Conservation (phyloP, 2,329 filamentous ascomycete species). For the Orbilia blumenaviensis region DNA sequence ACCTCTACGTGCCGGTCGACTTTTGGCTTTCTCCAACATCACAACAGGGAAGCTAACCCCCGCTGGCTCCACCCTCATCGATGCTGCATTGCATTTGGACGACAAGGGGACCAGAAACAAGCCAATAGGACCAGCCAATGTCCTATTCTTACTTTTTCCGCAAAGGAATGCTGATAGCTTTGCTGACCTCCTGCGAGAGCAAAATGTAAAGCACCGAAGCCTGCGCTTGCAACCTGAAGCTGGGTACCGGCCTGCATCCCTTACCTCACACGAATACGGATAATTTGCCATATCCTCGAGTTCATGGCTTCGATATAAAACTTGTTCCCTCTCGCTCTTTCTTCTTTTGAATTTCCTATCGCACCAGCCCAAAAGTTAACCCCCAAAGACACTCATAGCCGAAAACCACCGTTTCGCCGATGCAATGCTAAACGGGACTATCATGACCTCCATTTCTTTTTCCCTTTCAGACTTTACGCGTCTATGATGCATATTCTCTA, state of each 20-base stretch:
- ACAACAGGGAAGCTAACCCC: slow-evolving; percentile 44
- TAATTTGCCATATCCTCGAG: slow-evolving; percentile 17
- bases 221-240: not conserved
- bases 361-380: not conserved
- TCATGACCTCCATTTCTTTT: slow-evolving; percentile 2
- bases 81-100: slow-evolving; percentile 41
- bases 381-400: slow-evolving; percentile 10
- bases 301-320: slow-evolving; percentile 36
- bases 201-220: slow-evolving; percentile 27
- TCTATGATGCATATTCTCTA: slow-evolving; percentile 39
- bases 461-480: slow-evolving; percentile 7
- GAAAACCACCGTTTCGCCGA: slow-evolving; percentile 15
- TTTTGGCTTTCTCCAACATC: slow-evolving; percentile 16
- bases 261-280: slow-evolving; percentile 45
- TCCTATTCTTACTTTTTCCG: slow-evolving; percentile 38
- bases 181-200: slow-evolving; percentile 47
- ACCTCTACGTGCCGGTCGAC: not conserved
- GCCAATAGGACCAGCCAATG: slow-evolving; percentile 11
- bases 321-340: slow-evolving; percentile 17
- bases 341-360: not conserved
- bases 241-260: slow-evolving; percentile 15
- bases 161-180: slow-evolving; percentile 21
- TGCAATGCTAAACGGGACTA: slow-evolving; percentile 36
- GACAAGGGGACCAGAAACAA: slow-evolving; percentile 12
- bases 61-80: slow-evolving; percentile 42